Conservation (phyloP, 257 asterid genomes). For the Forsythia suspensa region DNA sequence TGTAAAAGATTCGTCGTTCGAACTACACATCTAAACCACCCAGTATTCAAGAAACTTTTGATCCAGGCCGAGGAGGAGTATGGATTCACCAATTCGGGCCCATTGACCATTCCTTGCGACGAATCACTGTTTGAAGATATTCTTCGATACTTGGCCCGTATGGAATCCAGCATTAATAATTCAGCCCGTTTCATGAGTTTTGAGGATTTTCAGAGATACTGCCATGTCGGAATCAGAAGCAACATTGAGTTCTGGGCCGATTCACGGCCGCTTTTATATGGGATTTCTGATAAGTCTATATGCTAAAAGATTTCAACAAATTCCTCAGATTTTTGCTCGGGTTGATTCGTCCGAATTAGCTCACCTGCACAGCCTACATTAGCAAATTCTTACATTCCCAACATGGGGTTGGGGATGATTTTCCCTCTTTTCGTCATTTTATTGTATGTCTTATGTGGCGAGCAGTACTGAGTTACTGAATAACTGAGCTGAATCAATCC, state of each 20-base stretch:
- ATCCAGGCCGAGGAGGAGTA: slow-evolving; percentile 57
- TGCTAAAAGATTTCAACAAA: slow-evolving; percentile 14
- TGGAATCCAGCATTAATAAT: slow-evolving; percentile 30
- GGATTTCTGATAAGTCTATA: slow-evolving; percentile 12
- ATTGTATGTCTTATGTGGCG: slow-evolving; percentile 2
- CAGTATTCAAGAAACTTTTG: slow-evolving; percentile 46
- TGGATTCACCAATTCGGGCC: slow-evolving; percentile 53
- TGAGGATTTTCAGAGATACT: slow-evolving; percentile 53
- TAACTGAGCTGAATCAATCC: slow-evolving; percentile 17
- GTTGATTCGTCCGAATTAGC: slow-evolving; percentile 23
- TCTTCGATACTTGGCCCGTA: slow-evolving; percentile 42
- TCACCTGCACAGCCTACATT: background rate
- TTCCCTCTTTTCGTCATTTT: background rate
- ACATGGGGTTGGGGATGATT: background rate
- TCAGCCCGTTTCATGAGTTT: slow-evolving; percentile 37
- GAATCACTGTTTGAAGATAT: slow-evolving; percentile 48
- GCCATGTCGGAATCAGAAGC: slow-evolving; percentile 47
- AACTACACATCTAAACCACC: slow-evolving; percentile 51
- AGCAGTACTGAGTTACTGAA: slow-evolving; percentile 20
- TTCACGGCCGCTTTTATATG: slow-evolving; percentile 61
- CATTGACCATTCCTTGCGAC: slow-evolving; percentile 57
- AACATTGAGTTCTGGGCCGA: slow-evolving; percentile 60
- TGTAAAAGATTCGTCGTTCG: slow-evolving; percentile 46
- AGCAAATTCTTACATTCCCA: background rate
- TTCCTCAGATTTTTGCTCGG: slow-evolving; percentile 16